Base-by-base conservation (phyloP, 2,329 filamentous ascomycete genomes). In the Lanzia echinophila region DNA sequence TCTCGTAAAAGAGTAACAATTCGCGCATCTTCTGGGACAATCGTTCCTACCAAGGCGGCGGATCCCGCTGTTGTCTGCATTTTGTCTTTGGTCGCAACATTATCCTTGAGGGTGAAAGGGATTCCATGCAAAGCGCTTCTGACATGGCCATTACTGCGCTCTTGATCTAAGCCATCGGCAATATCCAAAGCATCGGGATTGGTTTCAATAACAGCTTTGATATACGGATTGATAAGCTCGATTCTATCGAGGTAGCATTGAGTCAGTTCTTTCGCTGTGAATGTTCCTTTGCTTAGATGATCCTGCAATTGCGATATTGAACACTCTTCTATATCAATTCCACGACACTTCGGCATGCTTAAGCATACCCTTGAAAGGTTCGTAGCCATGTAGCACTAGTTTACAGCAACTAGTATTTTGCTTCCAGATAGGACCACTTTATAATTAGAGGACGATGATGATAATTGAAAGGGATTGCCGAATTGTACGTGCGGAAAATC, bases 11-110 rank as follows among this genome's bases (percentile, higher is more conserved):
- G 85, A 11, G 72, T 70, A 1, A 75, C 82, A 2, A 87, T 71
- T 0, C 77, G 78, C 2, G 78, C 72, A 60, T 84, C 81, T 33
- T 68, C 65, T 12, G 74, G 73, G 0, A 78, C 72, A 54, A 73
- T 75, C 10, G 79, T 73, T 3, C 78, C 78, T 1, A 78, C 62
- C 0, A 84, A 68, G 10, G 77, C 73, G 59, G 73, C 81, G 0
- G 79, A 82, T 8, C 81, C 81, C 12, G 78, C 72, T 2, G 79
- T 79, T 53, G 79, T 82, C 60, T 79, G 75, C 76, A 82, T 79
- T 59, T 73, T 62, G 60, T 82, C 79, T 3, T 67, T 63, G 0
- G 79, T 82, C 19, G 75, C 78, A 50, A 83, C 81, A 62, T 80
- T 81, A 64, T 80, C 77, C 66, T 83, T 83, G 68, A 83, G 74